Evolutionary conservation across 2,329 filamentous ascomycete genomes (phyloP).

Genomic region (Stagonosporopsis cucurbitacearum): DNA sequence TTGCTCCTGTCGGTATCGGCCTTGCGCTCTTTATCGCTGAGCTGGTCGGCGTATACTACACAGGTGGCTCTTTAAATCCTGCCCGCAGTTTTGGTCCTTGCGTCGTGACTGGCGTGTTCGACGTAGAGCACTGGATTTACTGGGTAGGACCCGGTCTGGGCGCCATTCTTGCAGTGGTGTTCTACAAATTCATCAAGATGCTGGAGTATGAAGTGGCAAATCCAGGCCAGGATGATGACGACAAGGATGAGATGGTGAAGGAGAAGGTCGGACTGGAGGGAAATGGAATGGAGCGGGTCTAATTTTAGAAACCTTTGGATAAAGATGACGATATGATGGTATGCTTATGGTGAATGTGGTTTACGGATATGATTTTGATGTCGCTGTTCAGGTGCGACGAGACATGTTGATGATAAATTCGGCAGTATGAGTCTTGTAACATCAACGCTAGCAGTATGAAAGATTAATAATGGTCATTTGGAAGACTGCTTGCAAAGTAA

Average conservation of each 20-base stretch:
- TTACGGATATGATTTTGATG: background rate
- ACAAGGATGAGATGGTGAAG: constrained; percentile 29
- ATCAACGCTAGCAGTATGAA: background rate
- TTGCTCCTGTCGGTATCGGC: constrained; percentile 75
- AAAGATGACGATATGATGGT: background rate
- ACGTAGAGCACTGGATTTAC: constrained; percentile 57
- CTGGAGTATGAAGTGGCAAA: constrained; percentile 48
- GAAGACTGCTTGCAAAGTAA: too few species aligned
- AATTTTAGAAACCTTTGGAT: background rate
- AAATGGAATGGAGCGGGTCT: constrained; percentile 12
- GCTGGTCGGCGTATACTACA: constrained; percentile 58
- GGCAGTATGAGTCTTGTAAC: background rate
- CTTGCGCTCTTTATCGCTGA: constrained; percentile 70
- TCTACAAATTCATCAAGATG: constrained; percentile 58
- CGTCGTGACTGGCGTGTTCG: constrained; percentile 50
- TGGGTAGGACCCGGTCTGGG: constrained; percentile 56
- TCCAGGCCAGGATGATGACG: constrained; percentile 45
- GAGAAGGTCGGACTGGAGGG: constrained; percentile 19
- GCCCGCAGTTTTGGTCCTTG: constrained; percentile 56
- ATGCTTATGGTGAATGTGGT: background rate
- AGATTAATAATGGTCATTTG: constrained; percentile 9
- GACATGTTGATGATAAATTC: too few species aligned
- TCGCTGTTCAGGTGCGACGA: too few species aligned
- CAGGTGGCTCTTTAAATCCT: constrained; percentile 55
- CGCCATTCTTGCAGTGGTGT: constrained; percentile 55